Evolutionary conservation across 2,329 filamentous ascomycete genomes (phyloP).

Genomic region (Penicillium sp.): DNA sequence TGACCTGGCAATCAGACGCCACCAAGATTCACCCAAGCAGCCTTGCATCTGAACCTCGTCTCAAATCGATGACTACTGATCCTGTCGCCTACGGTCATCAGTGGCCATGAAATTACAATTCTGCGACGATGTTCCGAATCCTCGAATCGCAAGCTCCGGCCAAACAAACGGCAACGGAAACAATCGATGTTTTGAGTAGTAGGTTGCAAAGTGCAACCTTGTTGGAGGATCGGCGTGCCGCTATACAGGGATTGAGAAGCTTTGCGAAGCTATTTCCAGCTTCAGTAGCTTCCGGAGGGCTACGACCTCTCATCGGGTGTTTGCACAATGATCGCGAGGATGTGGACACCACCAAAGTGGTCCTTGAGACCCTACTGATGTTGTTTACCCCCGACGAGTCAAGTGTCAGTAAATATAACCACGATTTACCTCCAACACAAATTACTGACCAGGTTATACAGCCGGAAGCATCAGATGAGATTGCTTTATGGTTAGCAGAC

Average conservation of each 20-base stretch:
- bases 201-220: slow-evolving; percentile 84
- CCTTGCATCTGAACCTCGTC: slow-evolving; percentile 3
- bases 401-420: slow-evolving; percentile 44
- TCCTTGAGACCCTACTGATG: slow-evolving; percentile 91
- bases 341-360: slow-evolving; percentile 91
- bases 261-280: slow-evolving; percentile 96
- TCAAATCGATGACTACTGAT: slow-evolving; percentile 27
- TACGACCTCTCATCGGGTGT: slow-evolving; percentile 79
- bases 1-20: neutral
- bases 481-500: slow-evolving; percentile 91
- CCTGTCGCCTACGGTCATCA: slow-evolving; percentile 23
- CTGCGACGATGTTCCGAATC: slow-evolving; percentile 48
- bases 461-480: slow-evolving; percentile 93
- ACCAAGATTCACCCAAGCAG: slow-evolving; percentile 1
- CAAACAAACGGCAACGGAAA: slow-evolving; percentile 92
- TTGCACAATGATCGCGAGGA: slow-evolving; percentile 85
- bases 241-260: slow-evolving; percentile 85
- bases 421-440: neutral
- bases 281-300: slow-evolving; percentile 86
- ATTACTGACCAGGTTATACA: slow-evolving; percentile 35
- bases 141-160: slow-evolving; percentile 71
- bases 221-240: slow-evolving; percentile 87
- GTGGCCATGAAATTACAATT: slow-evolving; percentile 39
- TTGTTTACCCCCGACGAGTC: slow-evolving; percentile 68
- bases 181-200: slow-evolving; percentile 82